These are phyloP conservation scores for Trichoderma arundinaceum DNA, from an alignment of 2,329 filamentous ascomycete genomes.

Conservation along the genomic window DNA sequence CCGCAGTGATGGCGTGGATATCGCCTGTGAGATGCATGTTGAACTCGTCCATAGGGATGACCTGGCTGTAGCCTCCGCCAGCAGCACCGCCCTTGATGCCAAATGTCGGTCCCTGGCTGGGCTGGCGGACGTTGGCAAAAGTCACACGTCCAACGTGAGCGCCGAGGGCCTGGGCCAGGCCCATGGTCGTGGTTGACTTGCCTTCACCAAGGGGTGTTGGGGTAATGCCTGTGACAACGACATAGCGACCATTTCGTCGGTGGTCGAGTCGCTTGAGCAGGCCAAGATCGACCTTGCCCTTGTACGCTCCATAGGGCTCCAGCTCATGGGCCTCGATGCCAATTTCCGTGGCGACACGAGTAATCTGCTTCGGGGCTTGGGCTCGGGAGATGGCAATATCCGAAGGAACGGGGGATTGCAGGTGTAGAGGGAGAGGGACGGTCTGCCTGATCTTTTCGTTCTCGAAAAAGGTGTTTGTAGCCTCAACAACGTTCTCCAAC, in stretches of 20 bases:
- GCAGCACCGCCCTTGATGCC: conserved; percentile 98
- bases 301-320: conserved; percentile 93
- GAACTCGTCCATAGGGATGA: conserved; percentile 99
- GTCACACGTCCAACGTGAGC: conserved; percentile 85
- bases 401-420: conserved; percentile 83
- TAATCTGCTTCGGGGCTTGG: conserved; percentile 92
- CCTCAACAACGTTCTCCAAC: conserved; percentile 90
- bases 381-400: conserved; percentile 91
- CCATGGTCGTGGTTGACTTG: conserved; percentile 97
- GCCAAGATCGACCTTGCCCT: conserved; percentile 89
- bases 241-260: conserved; percentile 85
- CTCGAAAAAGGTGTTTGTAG: conserved; percentile 81
- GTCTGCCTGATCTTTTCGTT: conserved; percentile 80
- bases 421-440: conserved; percentile 80
- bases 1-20: conserved; percentile 95
- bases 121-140: conserved; percentile 96
- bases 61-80: conserved; percentile 96
- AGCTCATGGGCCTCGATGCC: conserved; percentile 88
- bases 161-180: conserved; percentile 88
- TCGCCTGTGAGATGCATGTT: conserved; percentile 97
- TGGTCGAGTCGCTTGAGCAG: conserved; percentile 84
- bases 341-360: conserved; percentile 79
- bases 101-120: conserved; percentile 96
- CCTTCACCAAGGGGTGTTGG: conserved; percentile 96
- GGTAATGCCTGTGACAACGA: conserved; percentile 94